Evolutionary conservation across 1,284 basidiomycete species (phyloP).

Genomic region (Apiotrichum gracile): DNA sequence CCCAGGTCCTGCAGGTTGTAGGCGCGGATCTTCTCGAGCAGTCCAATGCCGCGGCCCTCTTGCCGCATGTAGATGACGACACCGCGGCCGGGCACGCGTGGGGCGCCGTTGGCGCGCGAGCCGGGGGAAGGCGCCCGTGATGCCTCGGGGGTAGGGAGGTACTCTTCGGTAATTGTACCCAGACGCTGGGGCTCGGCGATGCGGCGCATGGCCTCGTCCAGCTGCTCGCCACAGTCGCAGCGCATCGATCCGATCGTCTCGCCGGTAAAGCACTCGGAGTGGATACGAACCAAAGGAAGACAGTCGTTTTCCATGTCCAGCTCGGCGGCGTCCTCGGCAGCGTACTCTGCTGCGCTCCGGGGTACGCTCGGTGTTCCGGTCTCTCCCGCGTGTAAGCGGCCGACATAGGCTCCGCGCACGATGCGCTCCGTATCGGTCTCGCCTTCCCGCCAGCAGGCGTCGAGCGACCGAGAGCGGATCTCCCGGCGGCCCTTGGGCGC

Average conservation of each 20-base stretch:
- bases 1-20: constrained; percentile 98
- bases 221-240: constrained; percentile 97
- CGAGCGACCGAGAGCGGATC: constrained; percentile 77
- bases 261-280: constrained; percentile 98
- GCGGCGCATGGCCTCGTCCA: constrained; percentile 90
- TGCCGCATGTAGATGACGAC: constrained; percentile 95
- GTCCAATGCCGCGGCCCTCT: constrained; percentile 96
- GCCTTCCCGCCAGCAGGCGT: constrained; percentile 73
- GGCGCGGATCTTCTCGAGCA: constrained; percentile 91
- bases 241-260: constrained; percentile 98
- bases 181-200: constrained; percentile 66
- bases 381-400: constrained; percentile 54
- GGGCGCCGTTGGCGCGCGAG: not conserved
- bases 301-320: constrained; percentile 26
- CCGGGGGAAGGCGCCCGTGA: constrained; percentile 30
- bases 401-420: constrained; percentile 87
- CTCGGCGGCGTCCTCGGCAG: constrained; percentile 4
- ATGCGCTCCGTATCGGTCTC: constrained; percentile 95
- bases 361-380: constrained; percentile 31
- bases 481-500: constrained; percentile 39
- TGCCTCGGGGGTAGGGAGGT: constrained; percentile 36
- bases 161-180: constrained; percentile 40
- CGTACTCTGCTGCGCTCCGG: constrained; percentile 5
- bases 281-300: constrained; percentile 84
- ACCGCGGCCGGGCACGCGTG: constrained; percentile 65